Evolutionary conservation across 805 yeast genomes (phyloP), one percentile per base, ranked within the genome.

Genomic region (Aciculoconidium aculeatum): DNA sequence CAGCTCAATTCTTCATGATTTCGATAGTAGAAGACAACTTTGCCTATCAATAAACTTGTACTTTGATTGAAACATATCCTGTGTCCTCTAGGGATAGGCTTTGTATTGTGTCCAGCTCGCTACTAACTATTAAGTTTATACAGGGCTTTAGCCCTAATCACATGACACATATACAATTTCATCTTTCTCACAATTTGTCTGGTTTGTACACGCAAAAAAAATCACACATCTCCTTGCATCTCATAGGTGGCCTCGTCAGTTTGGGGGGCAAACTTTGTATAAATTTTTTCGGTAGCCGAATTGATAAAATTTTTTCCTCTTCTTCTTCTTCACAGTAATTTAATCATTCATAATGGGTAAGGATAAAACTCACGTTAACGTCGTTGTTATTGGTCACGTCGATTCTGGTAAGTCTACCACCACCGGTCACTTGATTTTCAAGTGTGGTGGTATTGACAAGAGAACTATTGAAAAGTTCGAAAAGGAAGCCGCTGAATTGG

Each of bases 381-480:
- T 90, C 75, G 98, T 92, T 72, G 97, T 92, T 67, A 90, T 90
- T 72, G 98, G 97, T 74, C 97, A 90, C 95, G 97, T 92, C 96
- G 97, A 90, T 75, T 88, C 96, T 60, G 67, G 67, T 59, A 55
- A 84, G 77, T 90, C 96, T 48, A 88, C 97, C 65, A 90, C 96
- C 72, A 88, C 97, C 68, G 96, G 96, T 73, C 96, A 88, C 81
- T 83, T 88, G 74, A 87, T 88, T 66, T 88, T 67, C 94, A 87
- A 87, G 90, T 88, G 96, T 77, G 96, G 96, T 83, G 96, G 94
- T 81, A 85, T 85, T 59, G 96, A 87, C 76, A 87, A 86, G 85
- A 83, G 96, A 79, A 87, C 95, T 67, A 86, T 86, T 63, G 95
- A 87, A 78, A 86, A 86, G 85, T 85, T 85, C 73, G 95, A 85